These are phyloP conservation scores for Crithidia sp. DNA, from an alignment of 208 protist species.

Conservation along the genomic window DNA sequence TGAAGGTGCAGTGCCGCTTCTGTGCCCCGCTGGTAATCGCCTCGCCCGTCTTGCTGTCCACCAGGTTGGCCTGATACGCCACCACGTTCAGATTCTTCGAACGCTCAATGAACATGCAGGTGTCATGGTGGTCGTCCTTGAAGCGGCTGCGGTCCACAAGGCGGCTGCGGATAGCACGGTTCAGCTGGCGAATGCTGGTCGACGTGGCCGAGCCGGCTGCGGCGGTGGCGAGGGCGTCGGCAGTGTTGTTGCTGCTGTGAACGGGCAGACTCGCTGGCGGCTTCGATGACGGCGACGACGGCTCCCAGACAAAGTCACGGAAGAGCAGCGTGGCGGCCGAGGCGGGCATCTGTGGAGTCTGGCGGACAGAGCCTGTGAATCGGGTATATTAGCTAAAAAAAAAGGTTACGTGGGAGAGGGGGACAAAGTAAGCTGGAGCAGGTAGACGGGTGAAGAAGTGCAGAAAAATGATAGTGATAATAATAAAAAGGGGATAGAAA, in stretches of 20 bases:
- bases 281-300: constrained; percentile 17
- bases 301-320: constrained; percentile 33
- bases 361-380: no score
- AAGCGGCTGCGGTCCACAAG: constrained; percentile 60
- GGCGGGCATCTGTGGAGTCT: constrained; percentile 15
- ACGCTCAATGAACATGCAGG: constrained; percentile 82
- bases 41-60: constrained; percentile 24
- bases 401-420: neutral
- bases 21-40: constrained; percentile 28
- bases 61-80: constrained; percentile 60
- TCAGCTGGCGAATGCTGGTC: constrained; percentile 56
- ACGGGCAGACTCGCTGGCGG: constrained; percentile 47
- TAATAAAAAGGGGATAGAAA: constrained; percentile 1
- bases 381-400: neutral
- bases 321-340: constrained; percentile 73
- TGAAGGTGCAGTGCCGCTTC: constrained; percentile 35
- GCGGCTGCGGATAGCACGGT: constrained; percentile 40
- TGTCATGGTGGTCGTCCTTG: constrained; percentile 71
- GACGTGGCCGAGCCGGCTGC: constrained; percentile 49
- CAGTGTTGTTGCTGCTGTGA: constrained; percentile 55
- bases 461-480: neutral
- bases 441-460: neutral
- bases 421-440: no score
- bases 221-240: constrained; percentile 64
- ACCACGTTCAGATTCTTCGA: constrained; percentile 86